Percentiles rank a stretch among this genome's conserved stretches.
Conservation (phyloP, 2,329 filamentous ascomycete species). For the Paecilomyces fulvus region DNA sequence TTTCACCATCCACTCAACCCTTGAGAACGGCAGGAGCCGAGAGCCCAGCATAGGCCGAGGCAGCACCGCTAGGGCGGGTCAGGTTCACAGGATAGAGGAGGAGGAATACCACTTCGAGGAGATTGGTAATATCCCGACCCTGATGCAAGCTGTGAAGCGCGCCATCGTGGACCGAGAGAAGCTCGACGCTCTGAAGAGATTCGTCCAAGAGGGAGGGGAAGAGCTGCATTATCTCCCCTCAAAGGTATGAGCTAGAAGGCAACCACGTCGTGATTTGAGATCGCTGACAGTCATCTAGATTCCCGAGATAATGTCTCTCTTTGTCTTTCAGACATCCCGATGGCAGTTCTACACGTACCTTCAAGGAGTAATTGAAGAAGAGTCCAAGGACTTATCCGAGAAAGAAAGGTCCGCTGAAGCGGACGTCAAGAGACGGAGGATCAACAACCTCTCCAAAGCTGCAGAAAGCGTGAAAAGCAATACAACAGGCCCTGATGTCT, state of each 20-base stretch:
- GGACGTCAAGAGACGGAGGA: slow-evolving; percentile 39
- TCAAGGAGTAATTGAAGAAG: slow-evolving; percentile 52
- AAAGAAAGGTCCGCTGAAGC: slow-evolving; percentile 27
- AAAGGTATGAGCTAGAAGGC: slow-evolving; percentile 29
- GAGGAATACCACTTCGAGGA: slow-evolving; percentile 42
- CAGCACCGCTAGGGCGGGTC: background rate
- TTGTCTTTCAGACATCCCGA: slow-evolving; percentile 84
- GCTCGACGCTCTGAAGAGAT: slow-evolving; percentile 71
- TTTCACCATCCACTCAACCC: slow-evolving; percentile 59
- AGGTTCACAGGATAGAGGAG: slow-evolving; percentile 31
- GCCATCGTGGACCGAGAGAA: slow-evolving; percentile 86
- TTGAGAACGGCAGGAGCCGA: slow-evolving; percentile 33
- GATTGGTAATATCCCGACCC: slow-evolving; percentile 55
- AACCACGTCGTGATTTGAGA: background rate
- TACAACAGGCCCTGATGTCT: slow-evolving; percentile 73
- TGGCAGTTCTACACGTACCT: slow-evolving; percentile 66
- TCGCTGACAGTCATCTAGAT: slow-evolving; percentile 42
- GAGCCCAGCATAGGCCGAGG: slow-evolving; percentile 29
- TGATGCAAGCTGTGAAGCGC: slow-evolving; percentile 60
- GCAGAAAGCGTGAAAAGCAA: slow-evolving; percentile 71
- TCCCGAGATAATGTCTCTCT: slow-evolving; percentile 74
- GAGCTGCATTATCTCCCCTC: slow-evolving; percentile 69
- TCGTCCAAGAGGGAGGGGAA: slow-evolving; percentile 65
- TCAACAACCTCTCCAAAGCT: slow-evolving; percentile 64
- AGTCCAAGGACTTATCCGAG: slow-evolving; percentile 31